Percentiles rank a stretch among this genome's conserved stretches.
phyloP scores from a whole-genome alignment of 208 protist species.

The Naegleria lovaniensis region DNA sequence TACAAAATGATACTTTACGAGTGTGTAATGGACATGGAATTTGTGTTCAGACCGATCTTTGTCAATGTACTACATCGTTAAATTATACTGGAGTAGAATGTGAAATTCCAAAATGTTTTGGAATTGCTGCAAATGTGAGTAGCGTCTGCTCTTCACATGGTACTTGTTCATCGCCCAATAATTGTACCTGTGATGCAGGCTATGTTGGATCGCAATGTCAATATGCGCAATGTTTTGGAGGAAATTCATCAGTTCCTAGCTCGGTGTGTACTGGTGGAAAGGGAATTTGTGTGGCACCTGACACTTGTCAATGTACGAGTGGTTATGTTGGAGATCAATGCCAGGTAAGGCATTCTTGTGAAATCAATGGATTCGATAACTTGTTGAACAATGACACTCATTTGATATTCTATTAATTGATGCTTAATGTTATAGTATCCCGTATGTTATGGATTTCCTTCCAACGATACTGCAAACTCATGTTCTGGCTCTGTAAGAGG shows the following conservation, averaged over 20 bases:
- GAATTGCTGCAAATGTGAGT: background rate
- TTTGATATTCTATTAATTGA: background rate
- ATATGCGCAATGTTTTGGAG: background rate
- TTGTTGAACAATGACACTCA: background rate
- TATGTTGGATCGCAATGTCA: background rate
- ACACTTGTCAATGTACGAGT: background rate
- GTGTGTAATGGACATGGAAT: background rate
- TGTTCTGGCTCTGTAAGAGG: background rate
- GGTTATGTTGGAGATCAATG: background rate
- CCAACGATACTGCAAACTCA: background rate
- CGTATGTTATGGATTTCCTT: constrained; percentile 8
- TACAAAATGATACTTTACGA: background rate
- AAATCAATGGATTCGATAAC: too few species aligned
- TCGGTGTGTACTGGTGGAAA: background rate
- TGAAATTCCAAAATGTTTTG: background rate
- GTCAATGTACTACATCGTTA: background rate
- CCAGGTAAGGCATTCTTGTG: background rate
- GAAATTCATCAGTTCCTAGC: background rate
- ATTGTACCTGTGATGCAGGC: background rate
- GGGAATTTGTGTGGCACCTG: background rate
- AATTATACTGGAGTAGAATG: background rate
- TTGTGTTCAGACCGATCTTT: background rate
- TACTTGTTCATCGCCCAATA: background rate
- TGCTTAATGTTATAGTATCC: background rate
- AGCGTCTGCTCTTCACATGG: background rate